phyloP scores from a whole-genome alignment of 2,329 filamentous ascomycete genomes.

The Colletotrichum sp. region DNA sequence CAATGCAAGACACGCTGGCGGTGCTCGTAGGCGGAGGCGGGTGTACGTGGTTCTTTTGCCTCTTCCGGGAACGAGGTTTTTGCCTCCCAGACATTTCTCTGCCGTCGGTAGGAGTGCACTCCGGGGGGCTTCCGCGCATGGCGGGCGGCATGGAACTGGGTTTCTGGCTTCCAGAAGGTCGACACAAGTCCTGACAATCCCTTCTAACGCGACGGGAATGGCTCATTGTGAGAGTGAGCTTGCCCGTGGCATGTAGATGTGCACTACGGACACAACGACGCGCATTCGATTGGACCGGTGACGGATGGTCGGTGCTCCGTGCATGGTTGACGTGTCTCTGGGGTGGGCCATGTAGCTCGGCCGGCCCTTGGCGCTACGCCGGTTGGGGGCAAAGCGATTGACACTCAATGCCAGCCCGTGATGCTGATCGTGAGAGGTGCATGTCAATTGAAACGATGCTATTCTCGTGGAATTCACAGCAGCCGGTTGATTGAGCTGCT shows the following conservation, averaged over 20 bases:
- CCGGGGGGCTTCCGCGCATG: neutral
- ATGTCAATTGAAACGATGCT: neutral
- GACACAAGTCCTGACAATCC: neutral
- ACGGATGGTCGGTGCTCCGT: neutral
- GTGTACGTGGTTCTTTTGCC: neutral
- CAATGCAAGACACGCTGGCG: slow-evolving; percentile 23
- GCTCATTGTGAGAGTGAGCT: neutral
- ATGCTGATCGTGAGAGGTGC: neutral
- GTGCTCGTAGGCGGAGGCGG: neutral
- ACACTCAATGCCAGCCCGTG: neutral
- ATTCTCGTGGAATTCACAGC: neutral
- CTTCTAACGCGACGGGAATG: neutral
- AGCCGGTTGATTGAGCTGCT: neutral
- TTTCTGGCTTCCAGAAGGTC: neutral
- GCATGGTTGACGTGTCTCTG: slow-evolving; percentile 22
- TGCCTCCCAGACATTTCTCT: neutral
- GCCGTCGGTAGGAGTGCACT: neutral
- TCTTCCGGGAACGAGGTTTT: neutral
- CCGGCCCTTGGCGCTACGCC: neutral
- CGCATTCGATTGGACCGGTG: neutral
- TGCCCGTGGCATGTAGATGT: neutral
- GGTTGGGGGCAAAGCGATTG: neutral
- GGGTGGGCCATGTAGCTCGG: neutral
- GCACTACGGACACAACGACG: neutral
- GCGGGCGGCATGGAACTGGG: neutral